phyloP scores from a whole-genome alignment of 2,329 filamentous ascomycete genomes.

The Chrysoporthe cubensis region DNA sequence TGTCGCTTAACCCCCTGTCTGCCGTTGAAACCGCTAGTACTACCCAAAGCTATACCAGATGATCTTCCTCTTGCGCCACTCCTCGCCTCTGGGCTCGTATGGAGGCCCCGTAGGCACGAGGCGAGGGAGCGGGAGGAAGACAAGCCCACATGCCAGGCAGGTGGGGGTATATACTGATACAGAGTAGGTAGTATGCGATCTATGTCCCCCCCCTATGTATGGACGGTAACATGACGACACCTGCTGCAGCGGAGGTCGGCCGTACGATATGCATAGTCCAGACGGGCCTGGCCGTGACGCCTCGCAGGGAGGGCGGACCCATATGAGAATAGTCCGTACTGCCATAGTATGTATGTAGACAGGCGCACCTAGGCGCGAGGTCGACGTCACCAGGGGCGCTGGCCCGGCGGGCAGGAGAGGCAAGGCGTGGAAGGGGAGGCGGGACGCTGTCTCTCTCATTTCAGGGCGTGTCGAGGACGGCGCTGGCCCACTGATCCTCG shows the following conservation, averaged over 20 bases:
- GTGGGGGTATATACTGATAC: not conserved
- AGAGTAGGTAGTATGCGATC: not conserved
- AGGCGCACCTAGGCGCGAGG: not conserved
- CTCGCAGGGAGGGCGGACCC: not conserved
- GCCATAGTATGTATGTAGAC: not conserved
- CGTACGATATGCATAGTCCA: not conserved
- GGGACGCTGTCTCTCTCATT: not conserved
- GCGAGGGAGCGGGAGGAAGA: not conserved
- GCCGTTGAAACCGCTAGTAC: constrained; percentile 1
- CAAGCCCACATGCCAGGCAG: not conserved
- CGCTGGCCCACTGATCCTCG: not conserved
- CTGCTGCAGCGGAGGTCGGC: too few species aligned
- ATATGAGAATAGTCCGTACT: too few species aligned
- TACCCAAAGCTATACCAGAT: not conserved
- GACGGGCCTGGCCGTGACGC: not conserved
- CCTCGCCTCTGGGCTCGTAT: not conserved
- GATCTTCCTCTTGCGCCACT: constrained; percentile 4
- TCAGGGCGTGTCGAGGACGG: constrained; percentile 1
- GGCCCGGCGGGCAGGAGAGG: not conserved
- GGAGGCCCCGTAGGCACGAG: not conserved
- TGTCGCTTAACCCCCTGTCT: constrained; percentile 11
- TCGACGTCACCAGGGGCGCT: not conserved
- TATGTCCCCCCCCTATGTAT: too few species aligned
- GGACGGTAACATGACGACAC: too few species aligned
- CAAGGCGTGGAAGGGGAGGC: not conserved